Conservation (phyloP, 139 green algal genomes). For the Auxenochlorella pyrenoidosa region DNA sequence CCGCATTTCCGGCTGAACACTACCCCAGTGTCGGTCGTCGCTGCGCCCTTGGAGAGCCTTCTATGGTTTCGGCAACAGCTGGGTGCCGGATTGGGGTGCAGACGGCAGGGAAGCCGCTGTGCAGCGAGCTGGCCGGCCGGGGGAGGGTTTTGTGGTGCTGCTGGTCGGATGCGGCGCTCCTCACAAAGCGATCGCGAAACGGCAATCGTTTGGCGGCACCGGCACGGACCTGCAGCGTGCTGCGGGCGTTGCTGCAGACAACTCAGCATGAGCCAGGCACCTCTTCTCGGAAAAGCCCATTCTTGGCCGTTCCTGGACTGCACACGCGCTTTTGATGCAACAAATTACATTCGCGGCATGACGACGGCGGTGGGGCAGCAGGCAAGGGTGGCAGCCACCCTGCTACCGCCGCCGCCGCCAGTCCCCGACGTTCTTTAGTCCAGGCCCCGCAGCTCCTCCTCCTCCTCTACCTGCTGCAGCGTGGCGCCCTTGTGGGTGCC, state of each 20-base stretch:
- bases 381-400: neutral
- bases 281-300: neutral
- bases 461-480: conserved; percentile 17
- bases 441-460: conserved; percentile 6
- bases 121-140: neutral
- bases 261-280: too few species aligned
- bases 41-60: neutral
- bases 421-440: neutral
- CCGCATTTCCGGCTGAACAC: neutral
- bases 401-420: neutral
- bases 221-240: neutral
- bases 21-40: neutral
- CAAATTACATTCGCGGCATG: neutral
- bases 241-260: neutral
- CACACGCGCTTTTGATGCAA: neutral
- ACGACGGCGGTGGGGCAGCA: neutral
- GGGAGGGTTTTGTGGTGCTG: neutral
- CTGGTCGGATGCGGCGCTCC: neutral
- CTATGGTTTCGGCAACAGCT: neutral
- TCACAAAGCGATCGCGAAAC: neutral
- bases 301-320: neutral
- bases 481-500: neutral
- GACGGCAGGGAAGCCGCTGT: neutral
- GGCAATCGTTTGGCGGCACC: neutral
- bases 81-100: neutral